These are phyloP conservation scores for Geoglossum cookeanum DNA, from an alignment of 2,329 filamentous ascomycete genomes.

Conservation along the genomic window DNA sequence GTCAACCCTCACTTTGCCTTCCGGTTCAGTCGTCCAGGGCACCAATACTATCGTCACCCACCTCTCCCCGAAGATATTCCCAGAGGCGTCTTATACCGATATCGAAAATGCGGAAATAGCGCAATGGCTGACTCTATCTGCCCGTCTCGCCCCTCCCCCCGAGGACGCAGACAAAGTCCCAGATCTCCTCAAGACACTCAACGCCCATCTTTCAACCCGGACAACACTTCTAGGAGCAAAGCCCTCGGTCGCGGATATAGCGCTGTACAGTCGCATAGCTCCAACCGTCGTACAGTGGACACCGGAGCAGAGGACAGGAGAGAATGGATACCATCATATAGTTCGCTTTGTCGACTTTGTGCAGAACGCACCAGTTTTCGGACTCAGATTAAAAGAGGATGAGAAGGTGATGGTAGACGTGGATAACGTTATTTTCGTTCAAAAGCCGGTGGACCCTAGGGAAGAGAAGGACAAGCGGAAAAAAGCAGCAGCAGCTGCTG, in stretches of 20 bases:
- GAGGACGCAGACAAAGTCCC: slow-evolving; percentile 36
- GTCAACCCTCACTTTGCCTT: neutral
- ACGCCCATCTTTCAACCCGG: slow-evolving; percentile 70
- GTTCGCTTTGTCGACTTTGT: slow-evolving; percentile 88
- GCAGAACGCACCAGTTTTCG: slow-evolving; percentile 62
- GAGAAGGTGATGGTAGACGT: slow-evolving; percentile 66
- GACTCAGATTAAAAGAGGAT: slow-evolving; percentile 45
- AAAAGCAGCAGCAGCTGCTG: slow-evolving; percentile 65
- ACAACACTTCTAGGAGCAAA: slow-evolving; percentile 81
- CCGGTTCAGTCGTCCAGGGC: neutral
- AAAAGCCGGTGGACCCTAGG: slow-evolving; percentile 77
- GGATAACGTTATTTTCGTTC: slow-evolving; percentile 67
- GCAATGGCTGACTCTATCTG: slow-evolving; percentile 51
- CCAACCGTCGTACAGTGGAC: slow-evolving; percentile 63
- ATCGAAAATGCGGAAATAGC: slow-evolving; percentile 73
- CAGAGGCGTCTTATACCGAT: slow-evolving; percentile 49
- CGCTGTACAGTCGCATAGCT: slow-evolving; percentile 60
- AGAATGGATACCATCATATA: slow-evolving; percentile 77
- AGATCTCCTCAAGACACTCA: slow-evolving; percentile 58
- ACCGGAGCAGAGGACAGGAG: slow-evolving; percentile 70
- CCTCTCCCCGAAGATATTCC: slow-evolving; percentile 12
- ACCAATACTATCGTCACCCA: neutral
- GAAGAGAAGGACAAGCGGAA: slow-evolving; percentile 92
- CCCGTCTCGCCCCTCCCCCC: slow-evolving; percentile 33
- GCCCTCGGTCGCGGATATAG: slow-evolving; percentile 71